Evolutionary conservation across 2,329 filamentous ascomycete species (phyloP).

Genomic region (Aspergillus sp.): DNA sequence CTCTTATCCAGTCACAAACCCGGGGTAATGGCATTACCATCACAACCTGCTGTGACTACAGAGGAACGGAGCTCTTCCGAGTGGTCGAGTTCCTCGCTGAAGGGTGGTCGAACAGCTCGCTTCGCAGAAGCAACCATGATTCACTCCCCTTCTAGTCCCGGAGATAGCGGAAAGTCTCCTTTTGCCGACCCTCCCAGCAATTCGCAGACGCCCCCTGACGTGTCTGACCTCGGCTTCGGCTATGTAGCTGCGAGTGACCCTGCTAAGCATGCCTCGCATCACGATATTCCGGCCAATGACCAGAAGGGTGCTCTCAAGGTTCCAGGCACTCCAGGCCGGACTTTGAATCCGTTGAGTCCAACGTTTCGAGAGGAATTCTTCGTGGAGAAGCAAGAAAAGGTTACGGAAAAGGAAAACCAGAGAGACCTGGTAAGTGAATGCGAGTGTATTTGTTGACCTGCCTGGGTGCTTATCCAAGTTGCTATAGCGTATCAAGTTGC

Average conservation of each 20-base stretch:
- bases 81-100: conserved; percentile 41
- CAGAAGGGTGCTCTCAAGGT: conserved; percentile 89
- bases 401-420: conserved; percentile 83
- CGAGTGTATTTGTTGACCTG: background rate
- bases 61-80: conserved; percentile 35
- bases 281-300: conserved; percentile 71
- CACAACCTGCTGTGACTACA: conserved; percentile 28
- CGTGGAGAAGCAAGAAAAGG: conserved; percentile 78
- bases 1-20: conserved; percentile 39
- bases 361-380: conserved; percentile 87
- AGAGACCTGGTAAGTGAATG: conserved; percentile 74
- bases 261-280: conserved; percentile 51
- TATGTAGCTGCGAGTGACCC: conserved; percentile 69
- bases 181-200: conserved; percentile 55
- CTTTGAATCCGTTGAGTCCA: conserved; percentile 80
- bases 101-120: conserved; percentile 60
- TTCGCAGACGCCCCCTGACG: conserved; percentile 55
- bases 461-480: conserved; percentile 41
- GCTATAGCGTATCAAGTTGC: conserved; percentile 81
- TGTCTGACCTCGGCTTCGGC: conserved; percentile 88
- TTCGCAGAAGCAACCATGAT: conserved; percentile 68
- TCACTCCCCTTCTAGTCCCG: conserved; percentile 60
- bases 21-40: conserved; percentile 32
- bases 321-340: conserved; percentile 76
- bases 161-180: conserved; percentile 47